phyloP scores from a whole-genome alignment of 345 rosid species.

The Eucalyptus coolabah region DNA sequence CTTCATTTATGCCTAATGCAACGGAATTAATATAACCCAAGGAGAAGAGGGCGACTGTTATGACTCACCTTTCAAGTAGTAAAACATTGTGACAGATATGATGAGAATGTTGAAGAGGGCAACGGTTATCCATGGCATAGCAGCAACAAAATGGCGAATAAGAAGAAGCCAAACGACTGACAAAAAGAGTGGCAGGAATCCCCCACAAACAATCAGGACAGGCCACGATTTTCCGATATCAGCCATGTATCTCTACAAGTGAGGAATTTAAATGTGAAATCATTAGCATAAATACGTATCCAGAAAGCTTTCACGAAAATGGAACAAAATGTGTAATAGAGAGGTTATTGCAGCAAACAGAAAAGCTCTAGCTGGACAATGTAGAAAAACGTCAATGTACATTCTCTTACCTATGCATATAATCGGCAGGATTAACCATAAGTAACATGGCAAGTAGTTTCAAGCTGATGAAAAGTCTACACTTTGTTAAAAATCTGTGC shows the following conservation, averaged over 20 bases:
- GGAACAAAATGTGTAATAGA: neutral
- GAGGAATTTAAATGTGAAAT: neutral
- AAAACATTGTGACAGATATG: slow-evolving; percentile 72
- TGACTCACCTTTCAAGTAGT: slow-evolving; percentile 71
- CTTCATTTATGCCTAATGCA: neutral
- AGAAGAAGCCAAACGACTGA: slow-evolving; percentile 89
- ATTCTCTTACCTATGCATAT: neutral
- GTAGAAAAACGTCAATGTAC: neutral
- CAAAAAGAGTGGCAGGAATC: slow-evolving; percentile 74
- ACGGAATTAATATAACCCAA: neutral
- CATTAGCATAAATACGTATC: neutral
- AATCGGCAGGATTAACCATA: neutral
- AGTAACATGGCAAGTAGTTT: neutral
- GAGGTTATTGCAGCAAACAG: neutral
- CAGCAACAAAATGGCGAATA: slow-evolving; percentile 86
- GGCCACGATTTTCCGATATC: slow-evolving; percentile 98
- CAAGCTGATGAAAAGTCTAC: neutral
- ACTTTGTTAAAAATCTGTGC: neutral
- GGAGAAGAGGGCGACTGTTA: neutral
- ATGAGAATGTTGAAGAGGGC: slow-evolving; percentile 72
- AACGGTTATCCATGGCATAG: slow-evolving; percentile 98
- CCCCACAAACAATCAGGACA: slow-evolving; percentile 89
- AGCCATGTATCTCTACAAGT: slow-evolving; percentile 83
- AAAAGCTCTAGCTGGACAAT: neutral
- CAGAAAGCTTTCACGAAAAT: neutral